Conservation (phyloP, 148 eudicot genomes). For the Dysphania ambrosioides region DNA sequence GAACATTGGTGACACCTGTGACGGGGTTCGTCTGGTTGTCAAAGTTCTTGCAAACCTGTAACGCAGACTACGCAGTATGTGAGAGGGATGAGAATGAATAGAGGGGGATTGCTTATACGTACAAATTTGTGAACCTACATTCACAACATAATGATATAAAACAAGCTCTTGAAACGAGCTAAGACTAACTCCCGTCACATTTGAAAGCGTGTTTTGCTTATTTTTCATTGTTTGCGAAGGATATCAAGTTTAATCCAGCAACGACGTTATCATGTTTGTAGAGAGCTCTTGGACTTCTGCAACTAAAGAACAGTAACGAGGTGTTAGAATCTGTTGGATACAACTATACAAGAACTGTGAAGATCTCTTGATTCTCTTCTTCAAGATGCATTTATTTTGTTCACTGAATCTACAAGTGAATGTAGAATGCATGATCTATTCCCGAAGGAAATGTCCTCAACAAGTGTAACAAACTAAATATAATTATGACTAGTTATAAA, state of each 20-base stretch:
- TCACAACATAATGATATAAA: conserved; percentile 20
- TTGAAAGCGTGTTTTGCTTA: conserved; percentile 27
- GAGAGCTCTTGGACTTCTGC: conserved; percentile 29
- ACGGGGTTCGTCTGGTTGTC: conserved; percentile 39
- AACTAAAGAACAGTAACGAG: not conserved
- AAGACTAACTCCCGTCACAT: conserved; percentile 20
- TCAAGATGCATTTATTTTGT: conserved; percentile 33
- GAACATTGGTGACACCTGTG: conserved; percentile 30
- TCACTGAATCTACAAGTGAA: conserved; percentile 26
- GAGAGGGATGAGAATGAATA: conserved; percentile 26
- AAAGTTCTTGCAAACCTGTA: conserved; percentile 26
- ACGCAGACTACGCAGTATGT: no score
- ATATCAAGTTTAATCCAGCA: not conserved
- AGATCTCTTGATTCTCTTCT: conserved; percentile 35
- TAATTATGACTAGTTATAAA: no score
- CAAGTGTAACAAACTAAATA: no score
- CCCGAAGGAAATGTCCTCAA: no score
- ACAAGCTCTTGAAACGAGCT: conserved; percentile 20
- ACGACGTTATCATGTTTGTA: conserved; percentile 1
- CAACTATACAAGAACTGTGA: conserved; percentile 9
- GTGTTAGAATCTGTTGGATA: conserved; percentile 13
- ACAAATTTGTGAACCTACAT: conserved; percentile 2
- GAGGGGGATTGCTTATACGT: conserved; percentile 20
- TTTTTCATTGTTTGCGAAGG: conserved; percentile 11
- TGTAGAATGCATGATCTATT: conserved; percentile 47